These are phyloP conservation scores for Rhodocollybia butyracea DNA, from an alignment of 768 basidiomycete genomes.

Conservation along the genomic window DNA sequence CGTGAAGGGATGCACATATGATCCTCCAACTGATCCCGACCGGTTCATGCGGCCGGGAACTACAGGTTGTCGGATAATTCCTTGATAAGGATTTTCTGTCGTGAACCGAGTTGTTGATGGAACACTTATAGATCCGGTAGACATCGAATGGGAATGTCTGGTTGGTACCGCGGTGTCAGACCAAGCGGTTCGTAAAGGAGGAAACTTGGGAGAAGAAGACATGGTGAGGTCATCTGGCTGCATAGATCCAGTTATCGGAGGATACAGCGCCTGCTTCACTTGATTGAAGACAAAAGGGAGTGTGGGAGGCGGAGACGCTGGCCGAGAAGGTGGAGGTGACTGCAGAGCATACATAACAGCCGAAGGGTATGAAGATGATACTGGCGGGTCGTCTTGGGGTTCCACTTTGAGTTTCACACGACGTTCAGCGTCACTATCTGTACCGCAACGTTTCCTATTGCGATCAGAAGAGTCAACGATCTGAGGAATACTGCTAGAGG, in stretches of 20 bases:
- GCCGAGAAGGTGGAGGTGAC: slow-evolving; percentile 32
- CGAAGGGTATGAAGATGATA: slow-evolving; percentile 15
- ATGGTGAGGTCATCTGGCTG: slow-evolving; percentile 9
- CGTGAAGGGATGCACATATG: slow-evolving; percentile 35
- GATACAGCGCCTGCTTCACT: slow-evolving; percentile 18
- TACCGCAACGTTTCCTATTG: slow-evolving; percentile 42
- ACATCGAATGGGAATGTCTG: slow-evolving; percentile 13
- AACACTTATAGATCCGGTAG: slow-evolving; percentile 10
- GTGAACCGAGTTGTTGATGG: not conserved
- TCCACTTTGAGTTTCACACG: slow-evolving; percentile 46
- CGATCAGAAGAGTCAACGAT: slow-evolving; percentile 23
- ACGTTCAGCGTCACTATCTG: slow-evolving; percentile 39
- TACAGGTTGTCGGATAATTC: not conserved
- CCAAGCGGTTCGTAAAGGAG: slow-evolving; percentile 10
- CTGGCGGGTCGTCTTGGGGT: slow-evolving; percentile 39
- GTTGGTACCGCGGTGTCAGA: slow-evolving; percentile 12
- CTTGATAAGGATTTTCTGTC: not conserved
- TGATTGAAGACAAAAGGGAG: slow-evolving; percentile 31
- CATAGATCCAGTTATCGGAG: slow-evolving; percentile 13
- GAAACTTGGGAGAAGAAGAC: slow-evolving; percentile 18
- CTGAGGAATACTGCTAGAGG: not conserved
- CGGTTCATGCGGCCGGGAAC: slow-evolving; percentile 54
- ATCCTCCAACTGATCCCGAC: slow-evolving; percentile 52
- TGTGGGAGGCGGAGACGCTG: slow-evolving; percentile 21
- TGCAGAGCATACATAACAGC: slow-evolving; percentile 9